A percentile compares a stretch with the other conserved stretches of the same genome.
Conservation (phyloP, 2,329 filamentous ascomycete species). For the Fusarium miscanthi region DNA sequence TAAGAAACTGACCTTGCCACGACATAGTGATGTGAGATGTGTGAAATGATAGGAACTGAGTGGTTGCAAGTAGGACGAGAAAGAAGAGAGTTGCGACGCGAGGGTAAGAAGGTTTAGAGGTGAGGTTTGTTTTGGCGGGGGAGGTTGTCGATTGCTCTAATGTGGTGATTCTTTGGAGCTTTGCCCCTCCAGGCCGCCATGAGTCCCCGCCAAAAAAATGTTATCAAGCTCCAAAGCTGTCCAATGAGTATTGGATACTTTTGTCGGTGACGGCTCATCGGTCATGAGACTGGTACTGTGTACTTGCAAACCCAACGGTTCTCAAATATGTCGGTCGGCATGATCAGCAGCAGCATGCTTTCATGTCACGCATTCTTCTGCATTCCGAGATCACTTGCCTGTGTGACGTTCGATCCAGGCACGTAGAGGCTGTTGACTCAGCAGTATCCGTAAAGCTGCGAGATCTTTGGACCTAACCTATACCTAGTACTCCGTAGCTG, state of each 20-base stretch:
- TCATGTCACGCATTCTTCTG: conserved; percentile 38
- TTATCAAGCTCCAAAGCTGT: conserved; percentile 22
- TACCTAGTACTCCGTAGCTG: not conserved
- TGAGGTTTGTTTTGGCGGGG: conserved; percentile 36
- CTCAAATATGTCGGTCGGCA: conserved; percentile 26
- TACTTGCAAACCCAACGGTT: conserved; percentile 23
- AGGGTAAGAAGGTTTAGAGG: conserved; percentile 37
- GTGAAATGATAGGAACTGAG: conserved; percentile 17
- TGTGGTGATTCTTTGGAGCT: conserved; percentile 40
- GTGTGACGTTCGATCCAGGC: conserved; percentile 15
- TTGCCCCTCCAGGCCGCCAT: conserved; percentile 38
- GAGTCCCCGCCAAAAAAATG: conserved; percentile 39
- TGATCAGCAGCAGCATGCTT: conserved; percentile 33
- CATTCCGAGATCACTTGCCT: conserved; percentile 11
- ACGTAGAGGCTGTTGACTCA: conserved; percentile 19
- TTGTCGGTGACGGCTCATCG: conserved; percentile 2
- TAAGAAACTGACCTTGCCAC: conserved; percentile 73
- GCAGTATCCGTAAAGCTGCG: not conserved
- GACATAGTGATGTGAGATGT: conserved; percentile 65
- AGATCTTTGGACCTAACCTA: conserved; percentile 9
- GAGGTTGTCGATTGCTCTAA: conserved; percentile 33
- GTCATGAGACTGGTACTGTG: conserved; percentile 11
- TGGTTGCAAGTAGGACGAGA: conserved; percentile 8
- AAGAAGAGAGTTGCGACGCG: conserved; percentile 30
- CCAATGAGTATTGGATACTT: conserved; percentile 32